Base-by-base conservation (phyloP, 305 asterid species). In the Fraxinus greggii region DNA sequence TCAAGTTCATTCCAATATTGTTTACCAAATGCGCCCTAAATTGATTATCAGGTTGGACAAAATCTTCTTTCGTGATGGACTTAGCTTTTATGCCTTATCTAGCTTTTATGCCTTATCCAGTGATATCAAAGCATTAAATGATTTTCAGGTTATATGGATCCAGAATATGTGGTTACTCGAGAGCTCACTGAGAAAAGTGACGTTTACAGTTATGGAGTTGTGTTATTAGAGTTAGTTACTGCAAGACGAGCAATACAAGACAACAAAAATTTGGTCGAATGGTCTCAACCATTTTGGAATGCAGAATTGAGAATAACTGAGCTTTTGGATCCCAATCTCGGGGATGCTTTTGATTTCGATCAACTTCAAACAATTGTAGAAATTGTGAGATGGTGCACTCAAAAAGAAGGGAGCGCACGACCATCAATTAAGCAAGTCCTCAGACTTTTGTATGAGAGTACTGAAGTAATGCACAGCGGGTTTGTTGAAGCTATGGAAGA, bases 141-240 rank as follows among this genome's bases (percentile, higher is more conserved):
- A 54, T 86, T 77, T 33, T 40, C 92, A 95, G 99, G 98, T 79
- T 96, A 96, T 78, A 79, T 96, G 95, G 99, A 96, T 85, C 99
- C 99, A 0, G 98, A 96, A 78, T 96, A 96, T 17, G 94, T 91
- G 10, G 85, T 90, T 77, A 90, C 98, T 35, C 99, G 88, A 81
- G 97, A 96, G 91, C 93, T 96, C 72, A 92, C 98, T 4, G 98
- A 94, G 83, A 96, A 94, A 92, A 96, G 99, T 36, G 99, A 96
- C 29, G 81, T 96, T 28, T 94, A 93, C 84, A 93, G 99, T 83
- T 96, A 93, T 33, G 99, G 98, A 67, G 91, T 96, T 12, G 97
- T 96, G 38, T 78, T 96, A 10, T 81, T 96, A 19, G 98, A 96
- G 84, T 88, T 96, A 29, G 72, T 96, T 42, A 90, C 98, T 0